Conservation (phyloP, 2,329 filamentous ascomycete genomes). For the Leptographium radiaticola region DNA sequence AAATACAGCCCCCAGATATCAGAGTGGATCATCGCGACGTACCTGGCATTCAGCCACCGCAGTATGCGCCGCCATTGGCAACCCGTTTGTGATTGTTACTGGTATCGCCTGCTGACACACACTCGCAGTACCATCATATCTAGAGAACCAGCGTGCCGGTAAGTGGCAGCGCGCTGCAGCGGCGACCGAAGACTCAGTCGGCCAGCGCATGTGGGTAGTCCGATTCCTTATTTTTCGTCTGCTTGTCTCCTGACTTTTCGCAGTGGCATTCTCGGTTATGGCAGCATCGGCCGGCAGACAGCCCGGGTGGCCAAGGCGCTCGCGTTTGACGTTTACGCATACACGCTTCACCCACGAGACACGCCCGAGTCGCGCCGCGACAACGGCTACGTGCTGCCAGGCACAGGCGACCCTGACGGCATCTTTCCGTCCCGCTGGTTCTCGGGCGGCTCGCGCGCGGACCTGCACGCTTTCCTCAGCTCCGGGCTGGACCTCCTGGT, state of each 20-base stretch:
- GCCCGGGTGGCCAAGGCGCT: slow-evolving; percentile 47
- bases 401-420: slow-evolving; percentile 44
- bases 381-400: slow-evolving; percentile 51
- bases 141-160: slow-evolving; percentile 27
- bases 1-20: slow-evolving; percentile 38
- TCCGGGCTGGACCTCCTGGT: slow-evolving; percentile 40
- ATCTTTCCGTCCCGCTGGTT: slow-evolving; percentile 37
- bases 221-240: not conserved
- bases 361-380: slow-evolving; percentile 54
- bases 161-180: slow-evolving; percentile 27
- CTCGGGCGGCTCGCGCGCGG: slow-evolving; percentile 27
- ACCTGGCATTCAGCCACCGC: slow-evolving; percentile 33
- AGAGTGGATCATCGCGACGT: slow-evolving; percentile 42
- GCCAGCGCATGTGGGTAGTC: slow-evolving; percentile 32
- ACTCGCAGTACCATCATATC: slow-evolving; percentile 28
- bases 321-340: slow-evolving; percentile 62
- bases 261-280: slow-evolving; percentile 41
- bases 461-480: slow-evolving; percentile 36
- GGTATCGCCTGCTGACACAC: not conserved
- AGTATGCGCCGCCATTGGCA: slow-evolving; percentile 17
- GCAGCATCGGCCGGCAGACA: slow-evolving; percentile 38
- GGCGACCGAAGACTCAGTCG: slow-evolving; percentile 28
- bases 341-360: slow-evolving; percentile 55
- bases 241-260: not conserved
- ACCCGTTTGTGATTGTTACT: too few relatives aligned